Evolutionary conservation across 2,329 filamentous ascomycete species (phyloP).

Genomic region (Fusarium sp.): DNA sequence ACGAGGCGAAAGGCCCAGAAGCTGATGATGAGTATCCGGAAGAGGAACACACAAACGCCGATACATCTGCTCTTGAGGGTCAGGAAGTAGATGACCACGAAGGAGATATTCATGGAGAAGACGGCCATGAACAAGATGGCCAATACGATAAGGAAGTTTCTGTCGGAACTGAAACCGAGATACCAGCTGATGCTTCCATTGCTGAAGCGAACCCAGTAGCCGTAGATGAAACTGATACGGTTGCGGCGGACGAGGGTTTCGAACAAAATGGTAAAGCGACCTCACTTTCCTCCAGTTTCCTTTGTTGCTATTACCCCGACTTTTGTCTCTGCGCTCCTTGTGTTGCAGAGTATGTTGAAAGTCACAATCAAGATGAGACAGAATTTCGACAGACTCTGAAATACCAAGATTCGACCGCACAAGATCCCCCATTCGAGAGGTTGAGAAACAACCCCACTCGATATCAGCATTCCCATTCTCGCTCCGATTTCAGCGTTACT

Average conservation of each 20-base stretch:
- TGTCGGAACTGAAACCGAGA: slow-evolving; percentile 31
- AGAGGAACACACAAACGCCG: slow-evolving; percentile 21
- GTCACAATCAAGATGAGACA: slow-evolving; percentile 38
- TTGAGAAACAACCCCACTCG: neutral
- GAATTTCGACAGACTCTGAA: slow-evolving; percentile 30
- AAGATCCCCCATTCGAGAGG: neutral
- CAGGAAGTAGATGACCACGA: slow-evolving; percentile 8
- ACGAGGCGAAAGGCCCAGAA: slow-evolving; percentile 27
- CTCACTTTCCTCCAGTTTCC: slow-evolving; percentile 19
- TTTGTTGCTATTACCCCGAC: slow-evolving; percentile 37
- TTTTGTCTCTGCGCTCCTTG: slow-evolving; percentile 43
- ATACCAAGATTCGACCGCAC: neutral
- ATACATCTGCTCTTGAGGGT: slow-evolving; percentile 1
- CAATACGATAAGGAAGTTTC: slow-evolving; percentile 10
- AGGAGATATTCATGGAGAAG: neutral
- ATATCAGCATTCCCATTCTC: slow-evolving; percentile 23
- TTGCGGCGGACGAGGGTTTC: slow-evolving; percentile 18
- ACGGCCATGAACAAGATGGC: neutral
- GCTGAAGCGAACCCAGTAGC: slow-evolving; percentile 19
- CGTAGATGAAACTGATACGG: slow-evolving; percentile 20
- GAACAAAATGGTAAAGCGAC: slow-evolving; percentile 49
- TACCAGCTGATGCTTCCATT: slow-evolving; percentile 17
- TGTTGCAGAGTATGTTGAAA: slow-evolving; percentile 31
- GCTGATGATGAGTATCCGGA: slow-evolving; percentile 43
- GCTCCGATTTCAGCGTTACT: slow-evolving; percentile 36